These are phyloP conservation scores for Oleoguttula mirabilis DNA, from an alignment of 495 filamentous ascomycete genomes.

Conservation along the genomic window DNA sequence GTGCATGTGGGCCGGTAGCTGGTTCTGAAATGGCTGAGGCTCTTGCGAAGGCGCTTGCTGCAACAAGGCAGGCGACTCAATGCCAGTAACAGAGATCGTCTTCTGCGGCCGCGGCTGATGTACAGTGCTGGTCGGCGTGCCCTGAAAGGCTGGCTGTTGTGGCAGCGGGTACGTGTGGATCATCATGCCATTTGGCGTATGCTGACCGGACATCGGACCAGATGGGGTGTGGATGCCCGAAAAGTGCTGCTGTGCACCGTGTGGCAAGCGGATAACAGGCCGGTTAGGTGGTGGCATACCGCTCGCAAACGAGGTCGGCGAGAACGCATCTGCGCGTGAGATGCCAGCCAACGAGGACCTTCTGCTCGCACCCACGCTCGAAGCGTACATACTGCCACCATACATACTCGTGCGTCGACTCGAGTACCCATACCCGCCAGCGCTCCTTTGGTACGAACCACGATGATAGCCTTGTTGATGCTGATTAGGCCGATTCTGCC, in stretches of 20 bases:
- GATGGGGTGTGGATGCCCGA: slow-evolving; percentile 28
- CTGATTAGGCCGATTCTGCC: slow-evolving; percentile 84
- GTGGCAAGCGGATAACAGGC: slow-evolving; percentile 80
- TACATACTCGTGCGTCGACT: slow-evolving; percentile 72
- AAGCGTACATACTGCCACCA: slow-evolving; percentile 68
- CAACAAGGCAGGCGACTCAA: slow-evolving; percentile 74
- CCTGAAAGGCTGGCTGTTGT: slow-evolving; percentile 59
- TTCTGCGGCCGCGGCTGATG: slow-evolving; percentile 95
- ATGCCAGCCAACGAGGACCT: slow-evolving; percentile 75
- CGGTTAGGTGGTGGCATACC: slow-evolving; percentile 43
- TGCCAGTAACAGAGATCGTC: slow-evolving; percentile 83
- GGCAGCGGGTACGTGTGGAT: slow-evolving; percentile 43
- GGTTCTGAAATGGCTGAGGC: slow-evolving; percentile 82
- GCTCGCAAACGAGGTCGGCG: slow-evolving; percentile 67
- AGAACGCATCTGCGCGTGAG: slow-evolving; percentile 60
- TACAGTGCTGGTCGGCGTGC: slow-evolving; percentile 63
- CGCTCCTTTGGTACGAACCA: slow-evolving; percentile 37
- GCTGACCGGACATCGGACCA: slow-evolving; percentile 17
- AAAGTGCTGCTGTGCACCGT: slow-evolving; percentile 36
- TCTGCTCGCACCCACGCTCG: slow-evolving; percentile 84
- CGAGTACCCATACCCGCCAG: slow-evolving; percentile 57
- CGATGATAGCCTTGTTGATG: slow-evolving; percentile 73
- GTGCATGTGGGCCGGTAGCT: slow-evolving; percentile 60
- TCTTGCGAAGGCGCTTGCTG: slow-evolving; percentile 39
- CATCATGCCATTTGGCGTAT: slow-evolving; percentile 14